Evolutionary conservation across 1,284 basidiomycete genomes (phyloP).

Genomic region (Fomitopsis schrenkii): DNA sequence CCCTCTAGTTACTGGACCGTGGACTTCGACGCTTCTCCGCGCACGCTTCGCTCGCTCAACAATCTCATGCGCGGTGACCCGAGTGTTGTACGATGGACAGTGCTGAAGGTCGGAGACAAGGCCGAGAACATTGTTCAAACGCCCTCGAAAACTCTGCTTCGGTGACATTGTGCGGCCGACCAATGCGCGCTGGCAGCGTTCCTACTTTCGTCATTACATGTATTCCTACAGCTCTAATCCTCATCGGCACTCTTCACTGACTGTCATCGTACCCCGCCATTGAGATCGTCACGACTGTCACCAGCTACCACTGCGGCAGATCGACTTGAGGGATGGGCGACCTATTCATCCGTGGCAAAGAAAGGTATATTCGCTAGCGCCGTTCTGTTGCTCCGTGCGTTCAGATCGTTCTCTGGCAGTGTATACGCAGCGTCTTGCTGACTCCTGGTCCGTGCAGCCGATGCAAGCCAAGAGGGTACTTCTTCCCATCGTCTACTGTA

Average conservation of each 20-base stretch:
- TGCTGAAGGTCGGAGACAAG: constrained; percentile 75
- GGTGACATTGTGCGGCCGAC: background rate
- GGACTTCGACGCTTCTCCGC: constrained; percentile 84
- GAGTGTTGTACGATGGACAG: constrained; percentile 79
- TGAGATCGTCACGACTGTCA: background rate
- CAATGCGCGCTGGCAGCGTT: background rate
- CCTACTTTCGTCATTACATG: background rate
- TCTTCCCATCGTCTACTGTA: background rate
- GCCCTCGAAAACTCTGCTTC: constrained; percentile 8
- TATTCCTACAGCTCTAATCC: background rate
- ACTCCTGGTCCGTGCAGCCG: too few species aligned
- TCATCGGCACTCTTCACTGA: background rate
- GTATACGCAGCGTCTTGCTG: too few species aligned
- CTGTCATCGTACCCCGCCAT: background rate
- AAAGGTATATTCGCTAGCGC: too few species aligned
- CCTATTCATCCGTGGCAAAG: too few species aligned
- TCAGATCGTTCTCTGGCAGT: too few species aligned
- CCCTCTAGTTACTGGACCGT: constrained; percentile 81
- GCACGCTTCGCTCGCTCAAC: constrained; percentile 59
- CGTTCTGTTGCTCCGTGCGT: too few species aligned
- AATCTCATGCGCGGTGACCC: constrained; percentile 73
- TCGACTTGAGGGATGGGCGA: too few species aligned
- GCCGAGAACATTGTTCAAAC: constrained; percentile 57
- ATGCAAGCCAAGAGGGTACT: background rate
- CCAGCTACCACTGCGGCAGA: too few species aligned